Base-by-base conservation (phyloP, 2,329 filamentous ascomycete species). In the Colletotrichum filicis region DNA sequence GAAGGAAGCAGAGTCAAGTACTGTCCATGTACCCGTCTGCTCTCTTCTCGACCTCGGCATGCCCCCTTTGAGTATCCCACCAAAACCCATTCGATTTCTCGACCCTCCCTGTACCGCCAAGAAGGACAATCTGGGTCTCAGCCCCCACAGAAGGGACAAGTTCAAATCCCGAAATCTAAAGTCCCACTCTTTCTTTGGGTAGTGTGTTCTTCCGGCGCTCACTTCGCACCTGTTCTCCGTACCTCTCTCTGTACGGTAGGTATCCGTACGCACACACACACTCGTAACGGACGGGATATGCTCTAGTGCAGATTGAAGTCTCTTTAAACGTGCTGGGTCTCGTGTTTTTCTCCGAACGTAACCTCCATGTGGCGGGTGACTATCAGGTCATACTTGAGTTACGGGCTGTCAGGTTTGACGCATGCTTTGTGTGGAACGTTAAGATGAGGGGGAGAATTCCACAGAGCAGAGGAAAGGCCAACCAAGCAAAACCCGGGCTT, bases 111-210 rank as follows among this genome's bases (percentile, higher is more conserved):
- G 56, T 22, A 42, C 58, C 52, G 65, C 58, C 37, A 68, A 72
- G 65, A n/a, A 42, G n/a, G 19, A 63, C 22, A 19, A 55, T 72
- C 58, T 55, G 32, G 37, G 55, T 55, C n/a, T 53, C 26, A 53
- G 58, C 69, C 65, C 69, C 65, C 69, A 64, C 52, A 53, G 30
- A 22, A 68, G 65, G n/a, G 19, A 53, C 58, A 42, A 55, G 24
- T 72, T 72, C 69, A 68, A 72, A 58, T 59, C 69, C 58, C 65
- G 69, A 68, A 63, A 59, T 32, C 42, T 53, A 24, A n/a, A 32
- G 53, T 24, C 58, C 69, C 65, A 72, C 65, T 63, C 52, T 58
- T 28, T 46, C 19, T 52, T 49, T 46, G 35, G 56, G 46, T 61
- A 63, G 57, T 58, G 57, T 52, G 14, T 46, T 57, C n/a, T 35